Evolutionary conservation across 257 asterid genomes (phyloP).

Genomic region (Cynanchum wilfordii): DNA sequence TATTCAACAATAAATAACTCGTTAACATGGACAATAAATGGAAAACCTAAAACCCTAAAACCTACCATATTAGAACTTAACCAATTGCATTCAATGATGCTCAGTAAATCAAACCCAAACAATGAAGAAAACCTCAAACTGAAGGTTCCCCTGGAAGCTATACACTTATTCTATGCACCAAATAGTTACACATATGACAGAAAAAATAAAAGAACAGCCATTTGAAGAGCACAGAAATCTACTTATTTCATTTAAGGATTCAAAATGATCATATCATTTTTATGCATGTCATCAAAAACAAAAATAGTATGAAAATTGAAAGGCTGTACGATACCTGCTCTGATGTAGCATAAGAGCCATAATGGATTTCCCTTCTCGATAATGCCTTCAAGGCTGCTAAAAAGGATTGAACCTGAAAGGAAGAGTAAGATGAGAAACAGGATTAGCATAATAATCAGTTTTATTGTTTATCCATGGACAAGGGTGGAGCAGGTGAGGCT

Average conservation of each 20-base stretch:
- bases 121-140: not conserved
- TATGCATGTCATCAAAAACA: not conserved
- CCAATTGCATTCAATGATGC: not conserved
- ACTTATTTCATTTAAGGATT: not conserved
- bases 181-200: not conserved
- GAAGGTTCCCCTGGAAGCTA: not conserved
- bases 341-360: slow-evolving; percentile 70
- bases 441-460: not conserved
- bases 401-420: slow-evolving; percentile 57
- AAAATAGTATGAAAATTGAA: not conserved
- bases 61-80: not conserved
- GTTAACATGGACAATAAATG: not conserved
- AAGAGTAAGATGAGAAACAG: slow-evolving; percentile 7
- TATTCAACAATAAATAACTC: not conserved
- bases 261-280: not conserved
- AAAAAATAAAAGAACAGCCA: not conserved
- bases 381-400: slow-evolving; percentile 66
- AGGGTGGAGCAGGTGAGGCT: not conserved
- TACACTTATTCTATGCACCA: not conserved
- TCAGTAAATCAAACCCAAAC: not conserved
- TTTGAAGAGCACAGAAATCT: not conserved
- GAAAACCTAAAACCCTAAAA: too few species aligned
- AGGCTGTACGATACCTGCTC: slow-evolving; percentile 54
- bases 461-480: slow-evolving; percentile 5
- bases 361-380: slow-evolving; percentile 63